A percentile compares a stretch with the other conserved stretches of the same genome.
These are phyloP conservation scores for Lunasporangiospora selenospora DNA, from an alignment of 192 early-diverging fungal species.

Conservation along the genomic window DNA sequence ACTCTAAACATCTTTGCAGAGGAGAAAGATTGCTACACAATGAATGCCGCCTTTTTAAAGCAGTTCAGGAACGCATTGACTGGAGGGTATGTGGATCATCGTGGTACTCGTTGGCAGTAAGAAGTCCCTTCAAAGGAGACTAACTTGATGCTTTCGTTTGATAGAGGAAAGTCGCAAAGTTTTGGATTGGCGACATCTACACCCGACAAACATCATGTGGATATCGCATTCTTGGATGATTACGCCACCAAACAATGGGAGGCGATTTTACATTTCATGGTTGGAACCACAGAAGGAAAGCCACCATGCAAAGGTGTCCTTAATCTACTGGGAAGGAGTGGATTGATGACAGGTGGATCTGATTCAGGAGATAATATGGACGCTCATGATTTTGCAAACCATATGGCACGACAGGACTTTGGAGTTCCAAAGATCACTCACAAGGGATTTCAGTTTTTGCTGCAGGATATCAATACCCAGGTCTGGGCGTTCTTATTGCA, in stretches of 20 bases:
- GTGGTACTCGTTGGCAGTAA: background rate
- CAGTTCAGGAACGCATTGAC: constrained; percentile 77
- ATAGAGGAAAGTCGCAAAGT: constrained; percentile 81
- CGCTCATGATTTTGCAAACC: constrained; percentile 29
- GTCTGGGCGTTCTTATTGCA: constrained; percentile 96
- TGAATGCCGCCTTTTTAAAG: constrained; percentile 72
- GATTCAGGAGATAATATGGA: constrained; percentile 20
- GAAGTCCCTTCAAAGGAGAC: background rate
- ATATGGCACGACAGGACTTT: constrained; percentile 29
- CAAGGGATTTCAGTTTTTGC: constrained; percentile 96
- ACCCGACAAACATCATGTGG: constrained; percentile 67
- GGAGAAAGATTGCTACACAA: constrained; percentile 54
- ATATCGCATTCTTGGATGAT: constrained; percentile 74
- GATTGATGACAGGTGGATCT: constrained; percentile 70
- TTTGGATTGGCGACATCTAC: constrained; percentile 81
- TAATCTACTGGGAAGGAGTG: constrained; percentile 74
- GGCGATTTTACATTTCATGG: constrained; percentile 92
- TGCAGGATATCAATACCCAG: constrained; percentile 94
- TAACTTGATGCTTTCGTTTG: background rate
- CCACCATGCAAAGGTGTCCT: constrained; percentile 74
- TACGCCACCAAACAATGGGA: constrained; percentile 91
- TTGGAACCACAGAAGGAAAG: constrained; percentile 75
- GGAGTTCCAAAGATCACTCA: constrained; percentile 81
- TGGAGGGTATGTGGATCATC: constrained; percentile 59
- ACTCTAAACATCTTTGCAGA: constrained; percentile 74